Conservation (phyloP, 1,139 yeast species). For the Suhomyces guaymorum region DNA sequence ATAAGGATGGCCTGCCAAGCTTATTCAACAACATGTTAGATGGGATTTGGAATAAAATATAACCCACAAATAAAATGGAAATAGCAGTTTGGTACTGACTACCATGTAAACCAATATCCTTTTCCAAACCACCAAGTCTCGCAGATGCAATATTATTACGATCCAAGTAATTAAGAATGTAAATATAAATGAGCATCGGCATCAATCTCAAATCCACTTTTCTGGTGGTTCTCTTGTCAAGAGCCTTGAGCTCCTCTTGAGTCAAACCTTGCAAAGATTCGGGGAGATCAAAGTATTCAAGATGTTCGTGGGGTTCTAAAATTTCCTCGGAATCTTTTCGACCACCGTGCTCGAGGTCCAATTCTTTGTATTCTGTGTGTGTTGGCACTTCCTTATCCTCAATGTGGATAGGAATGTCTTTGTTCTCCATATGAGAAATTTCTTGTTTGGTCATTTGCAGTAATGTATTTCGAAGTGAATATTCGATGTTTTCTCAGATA, state of each 20-base stretch:
- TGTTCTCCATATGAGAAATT: neutral
- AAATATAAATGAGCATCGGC: slow-evolving; percentile 56
- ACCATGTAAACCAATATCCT: slow-evolving; percentile 50
- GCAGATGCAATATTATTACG: slow-evolving; percentile 65
- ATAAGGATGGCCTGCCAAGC: slow-evolving; percentile 51
- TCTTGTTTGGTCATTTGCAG: slow-evolving; percentile 1
- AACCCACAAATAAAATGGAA: slow-evolving; percentile 61
- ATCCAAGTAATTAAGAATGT: slow-evolving; percentile 57
- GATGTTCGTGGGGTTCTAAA: slow-evolving; percentile 4
- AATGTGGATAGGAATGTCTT: neutral
- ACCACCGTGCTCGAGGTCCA: slow-evolving; percentile 4
- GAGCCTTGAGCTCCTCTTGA: slow-evolving; percentile 36
- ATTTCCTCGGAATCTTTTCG: slow-evolving; percentile 6
- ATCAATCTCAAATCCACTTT: slow-evolving; percentile 56
- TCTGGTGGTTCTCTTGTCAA: slow-evolving; percentile 43
- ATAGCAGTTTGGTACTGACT: slow-evolving; percentile 56
- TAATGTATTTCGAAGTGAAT: neutral
- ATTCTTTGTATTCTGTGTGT: slow-evolving; percentile 4
- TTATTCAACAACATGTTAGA: slow-evolving; percentile 51
- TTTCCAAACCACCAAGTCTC: slow-evolving; percentile 55
- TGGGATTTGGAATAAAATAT: slow-evolving; percentile 61
- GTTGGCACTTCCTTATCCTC: slow-evolving; percentile 1
- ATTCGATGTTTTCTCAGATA: neutral
- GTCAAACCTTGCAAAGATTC: slow-evolving; percentile 35
- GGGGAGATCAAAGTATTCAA: slow-evolving; percentile 23